These are phyloP conservation scores for Apiosordaria backusii DNA, from an alignment of 495 filamentous ascomycete genomes.

Conservation along the genomic window DNA sequence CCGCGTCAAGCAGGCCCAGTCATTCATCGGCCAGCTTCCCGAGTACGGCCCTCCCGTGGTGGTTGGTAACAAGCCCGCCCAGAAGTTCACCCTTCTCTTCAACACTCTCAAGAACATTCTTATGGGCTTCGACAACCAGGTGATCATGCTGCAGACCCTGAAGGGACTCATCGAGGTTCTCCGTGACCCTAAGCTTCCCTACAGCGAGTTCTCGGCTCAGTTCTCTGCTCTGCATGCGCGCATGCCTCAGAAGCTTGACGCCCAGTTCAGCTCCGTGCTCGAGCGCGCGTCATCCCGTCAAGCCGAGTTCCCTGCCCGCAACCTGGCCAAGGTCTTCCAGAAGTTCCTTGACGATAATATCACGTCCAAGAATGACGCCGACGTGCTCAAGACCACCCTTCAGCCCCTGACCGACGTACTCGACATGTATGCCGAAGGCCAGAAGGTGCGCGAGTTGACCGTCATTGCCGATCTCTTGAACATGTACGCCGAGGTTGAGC, in stretches of 20 bases:
- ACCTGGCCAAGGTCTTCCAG: constrained; percentile 73
- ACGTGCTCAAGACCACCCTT: constrained; percentile 68
- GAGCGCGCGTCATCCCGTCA: constrained; percentile 74
- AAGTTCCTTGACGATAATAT: constrained; percentile 91
- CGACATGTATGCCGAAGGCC: constrained; percentile 76
- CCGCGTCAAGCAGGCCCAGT: constrained; percentile 92
- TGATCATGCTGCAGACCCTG: constrained; percentile 85
- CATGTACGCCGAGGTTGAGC: constrained; percentile 78
- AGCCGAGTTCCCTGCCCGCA: constrained; percentile 88
- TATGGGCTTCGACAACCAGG: constrained; percentile 92
- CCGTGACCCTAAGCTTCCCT: constrained; percentile 84
- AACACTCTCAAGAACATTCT: constrained; percentile 85
- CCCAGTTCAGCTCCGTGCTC: constrained; percentile 73
- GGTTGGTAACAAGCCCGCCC: constrained; percentile 86
- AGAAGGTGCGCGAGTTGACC: constrained; percentile 86
- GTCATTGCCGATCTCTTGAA: constrained; percentile 75
- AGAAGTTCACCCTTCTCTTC: constrained; percentile 74
- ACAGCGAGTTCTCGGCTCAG: constrained; percentile 93
- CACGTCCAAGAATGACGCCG: constrained; percentile 56
- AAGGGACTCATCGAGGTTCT: constrained; percentile 89
- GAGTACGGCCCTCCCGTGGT: constrained; percentile 81
- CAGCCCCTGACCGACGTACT: constrained; percentile 78
- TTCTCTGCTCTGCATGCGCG: constrained; percentile 91
- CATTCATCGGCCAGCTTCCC: constrained; percentile 91
- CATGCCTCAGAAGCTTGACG: constrained; percentile 91